Evolutionary conservation across 2,329 filamentous ascomycete genomes (phyloP), one percentile per base, ranked within the genome.

Genomic region (Penicillium freii): DNA sequence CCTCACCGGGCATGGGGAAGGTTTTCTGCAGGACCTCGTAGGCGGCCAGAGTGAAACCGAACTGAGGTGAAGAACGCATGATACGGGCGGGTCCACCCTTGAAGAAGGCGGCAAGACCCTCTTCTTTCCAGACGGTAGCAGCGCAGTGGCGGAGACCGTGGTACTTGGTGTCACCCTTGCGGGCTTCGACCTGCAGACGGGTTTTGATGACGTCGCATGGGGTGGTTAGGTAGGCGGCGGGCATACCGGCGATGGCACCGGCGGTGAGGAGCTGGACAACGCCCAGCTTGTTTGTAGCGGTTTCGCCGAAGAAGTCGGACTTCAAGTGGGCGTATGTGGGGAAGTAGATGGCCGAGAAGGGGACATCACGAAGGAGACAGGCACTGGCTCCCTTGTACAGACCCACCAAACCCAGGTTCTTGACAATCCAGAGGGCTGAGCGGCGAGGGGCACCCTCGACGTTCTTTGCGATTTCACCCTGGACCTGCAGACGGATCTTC

Each of bases 131-230:
- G 68, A 99, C 90, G 15, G 91, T 96, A 68, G 78, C 78, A 38
- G 94, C 94, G 53, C 88, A 90, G 77, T 99, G 91, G 55, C 91
- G 86, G 47, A 99, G 83, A 46, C 90, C 90, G 42, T 85, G 94
- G 82, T 99, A 99, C 48, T 83, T 82, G 4, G 87, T 88, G 69
- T 99, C 93, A 62, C 94, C 94, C 82, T 97, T 97, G 64, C 94
- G 89, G 23, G 93, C 92, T 77, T 99, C 94, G 58, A 99, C 94
- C 76, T 99, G 94, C 59, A 99, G 83, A 73, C 94, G 89, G 3
- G 94, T 99, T 84, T 99, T 99, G 87, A 99, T 97, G 61, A 99
- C 94, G 72, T 99, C 94, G 80, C 90, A 97, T 0, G 94, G 94
- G 2, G 94, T 99, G 25, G 94, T 99, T 61, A 99, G 83, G 79